Evolutionary conservation across 805 yeast genomes (phyloP).

Genomic region (Tetrapisispora taiwanensis): DNA sequence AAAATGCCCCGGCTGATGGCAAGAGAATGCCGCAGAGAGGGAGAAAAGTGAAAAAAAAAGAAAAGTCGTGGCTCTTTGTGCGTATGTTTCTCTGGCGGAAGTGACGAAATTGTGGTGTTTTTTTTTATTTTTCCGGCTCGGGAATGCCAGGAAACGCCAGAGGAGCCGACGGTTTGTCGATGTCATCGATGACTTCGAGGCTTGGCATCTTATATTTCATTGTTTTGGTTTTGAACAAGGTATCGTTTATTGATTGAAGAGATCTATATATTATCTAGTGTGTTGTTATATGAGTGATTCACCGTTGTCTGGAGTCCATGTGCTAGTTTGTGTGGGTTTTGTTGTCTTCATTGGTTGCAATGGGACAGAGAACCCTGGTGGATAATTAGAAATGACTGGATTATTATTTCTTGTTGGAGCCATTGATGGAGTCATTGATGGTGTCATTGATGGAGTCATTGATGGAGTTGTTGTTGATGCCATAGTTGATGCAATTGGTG

Average conservation of each 20-base stretch:
- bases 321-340: background rate
- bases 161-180: no score
- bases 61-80: no score
- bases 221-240: no score
- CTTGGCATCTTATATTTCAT: background rate
- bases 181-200: background rate
- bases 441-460: background rate
- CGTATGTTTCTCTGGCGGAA: no score
- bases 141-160: no score
- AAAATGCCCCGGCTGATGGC: no score
- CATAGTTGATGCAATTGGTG: background rate
- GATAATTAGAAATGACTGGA: constrained; percentile 13
- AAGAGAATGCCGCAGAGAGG: no score
- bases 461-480: background rate
- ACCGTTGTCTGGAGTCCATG: background rate
- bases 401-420: background rate
- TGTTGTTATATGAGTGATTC: constrained; percentile 5
- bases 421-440: background rate
- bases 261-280: no score
- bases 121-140: no score
- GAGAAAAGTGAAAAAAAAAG: no score
- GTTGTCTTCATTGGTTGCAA: constrained; percentile 27
- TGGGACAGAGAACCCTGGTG: constrained; percentile 36
- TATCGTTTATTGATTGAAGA: no score
- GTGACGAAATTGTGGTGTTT: no score